Base-by-base conservation (phyloP, 2,329 filamentous ascomycete genomes). In the Raffaelea ambrosiae region DNA sequence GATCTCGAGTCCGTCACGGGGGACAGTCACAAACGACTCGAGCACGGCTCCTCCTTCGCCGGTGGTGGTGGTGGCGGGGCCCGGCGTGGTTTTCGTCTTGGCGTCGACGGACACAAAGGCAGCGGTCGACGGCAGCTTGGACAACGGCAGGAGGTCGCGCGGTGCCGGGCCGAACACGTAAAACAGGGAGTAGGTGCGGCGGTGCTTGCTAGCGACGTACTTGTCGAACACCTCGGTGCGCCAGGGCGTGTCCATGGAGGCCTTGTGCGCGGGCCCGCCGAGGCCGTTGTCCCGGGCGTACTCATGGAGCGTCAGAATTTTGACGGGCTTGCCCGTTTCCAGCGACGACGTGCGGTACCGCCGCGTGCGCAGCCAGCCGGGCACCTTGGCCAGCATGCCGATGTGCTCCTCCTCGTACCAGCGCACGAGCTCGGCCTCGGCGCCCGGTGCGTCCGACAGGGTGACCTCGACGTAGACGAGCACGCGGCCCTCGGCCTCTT, bases 381-480 rank as follows among this genome's bases (percentile, higher is more conserved):
- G 83, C 0, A 90, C 76, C 58, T 84, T 84, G 52, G 82, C 70
- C 49, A 94, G 61, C 74, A 89, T 76, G 3, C 74, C 71, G 19
- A 84, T 72, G 61, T 93, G 86, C 61, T 93, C 86, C 52, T 89
- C 79, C 26, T 76, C 67, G 59, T 86, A 85, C 86, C 86, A 94
- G 59, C 73, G 79, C 47, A 83, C 71, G 40, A 83, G 73, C 1
- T 55, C 58, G 20, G 76, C 73, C 22, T 69, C 67, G 1, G 77
- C 77, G 5, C 59, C 61, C 1, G 74, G 70, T n/a, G 61, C 60
- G 11, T 68, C 66, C 21, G 54, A 55, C 16, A 84, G 65, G 1
- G 68, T 72, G 7, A 86, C 68, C 43, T 77, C 75, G 2, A 85
- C 76, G 1, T 79, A 73, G 3, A 88, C 69, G 20, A 87, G 68